Evolutionary conservation across 164 flowering plant genomes (phyloP), one percentile per base, ranked within the genome.

Genomic region (Umbellularia californica): DNA sequence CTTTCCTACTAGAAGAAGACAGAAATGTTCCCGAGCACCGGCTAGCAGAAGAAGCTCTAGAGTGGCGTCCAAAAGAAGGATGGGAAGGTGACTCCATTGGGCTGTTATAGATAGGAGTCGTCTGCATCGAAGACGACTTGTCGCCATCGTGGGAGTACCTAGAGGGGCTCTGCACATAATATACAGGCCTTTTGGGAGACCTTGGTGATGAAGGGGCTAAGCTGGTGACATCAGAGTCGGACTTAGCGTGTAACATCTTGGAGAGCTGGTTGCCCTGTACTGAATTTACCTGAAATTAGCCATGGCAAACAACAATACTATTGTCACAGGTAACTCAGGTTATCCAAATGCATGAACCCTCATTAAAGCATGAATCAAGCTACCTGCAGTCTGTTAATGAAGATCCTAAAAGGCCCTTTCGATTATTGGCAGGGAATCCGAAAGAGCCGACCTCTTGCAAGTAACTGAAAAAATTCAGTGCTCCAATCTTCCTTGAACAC

Each of bases 41-140:
- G 71, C 98, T 95, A 1, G 89, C 90, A 0, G 99, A 95, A 2
- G 99, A 95, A 79, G 88, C 86, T 79, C 99, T 82, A 0, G 99
- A 95, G 78, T 95, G 97, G 50, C 96, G 84, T 60, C 97, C 96
- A 47, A 83, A 83, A 0, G 98, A 95, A 10, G 97, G 97, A 78
- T 95, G 99, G 3, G 95, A 93, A 55, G 99, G 98, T 12, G 99
- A 95, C 77, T 95, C 99, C 92, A 89, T 84, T 2, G 96, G 97
- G 74, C 94, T 91, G 69, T 85, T 87, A 81, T 75, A 91, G 27
- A 84, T 84, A 12, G 98, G 99, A 47, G 97, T 95, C 7, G 94
- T 87, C 14, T 92, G 97, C 90, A 90, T 84, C 2, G 95, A 89
- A 2, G 94, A 88, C 0, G 97, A 89, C 82, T 95, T 95, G 82